Conservation (phyloP, 164 flowering plant species). For the Houttuynia cordata region DNA sequence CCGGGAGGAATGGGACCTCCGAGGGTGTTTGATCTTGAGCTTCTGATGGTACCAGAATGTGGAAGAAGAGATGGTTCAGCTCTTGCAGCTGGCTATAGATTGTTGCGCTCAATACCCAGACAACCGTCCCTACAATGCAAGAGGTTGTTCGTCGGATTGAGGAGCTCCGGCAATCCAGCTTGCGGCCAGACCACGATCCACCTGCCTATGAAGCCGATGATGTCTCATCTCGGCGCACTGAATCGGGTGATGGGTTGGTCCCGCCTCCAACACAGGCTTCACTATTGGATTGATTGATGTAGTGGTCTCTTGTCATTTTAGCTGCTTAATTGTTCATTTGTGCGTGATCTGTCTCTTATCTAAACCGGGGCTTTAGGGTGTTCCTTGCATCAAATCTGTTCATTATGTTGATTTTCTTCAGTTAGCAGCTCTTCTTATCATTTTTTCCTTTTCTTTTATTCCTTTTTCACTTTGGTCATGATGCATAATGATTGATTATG, state of each 20-base stretch:
- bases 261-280: conserved; percentile 3
- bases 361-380: neutral
- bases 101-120: conserved; percentile 74
- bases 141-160: conserved; percentile 49
- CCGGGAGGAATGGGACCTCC: conserved; percentile 70
- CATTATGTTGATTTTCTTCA: neutral
- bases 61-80: conserved; percentile 85
- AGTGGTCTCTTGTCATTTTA: conserved; percentile 3
- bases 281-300: conserved; percentile 11
- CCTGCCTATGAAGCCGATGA: conserved; percentile 15
- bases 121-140: conserved; percentile 68
- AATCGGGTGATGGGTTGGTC: conserved; percentile 10
- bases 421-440: neutral
- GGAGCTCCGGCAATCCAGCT: conserved; percentile 38
- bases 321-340: neutral
- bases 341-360: neutral
- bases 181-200: conserved; percentile 13
- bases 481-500: neutral
- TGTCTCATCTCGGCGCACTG: conserved; percentile 13
- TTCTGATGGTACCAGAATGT: conserved; percentile 67
- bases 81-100: conserved; percentile 62
- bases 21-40: conserved; percentile 83
- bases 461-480: neutral
- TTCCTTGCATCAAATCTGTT: neutral
- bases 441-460: neutral